Evolutionary conservation across 2,329 filamentous ascomycete genomes (phyloP).

Genomic region (Aspergillus pseudoviridinutans): DNA sequence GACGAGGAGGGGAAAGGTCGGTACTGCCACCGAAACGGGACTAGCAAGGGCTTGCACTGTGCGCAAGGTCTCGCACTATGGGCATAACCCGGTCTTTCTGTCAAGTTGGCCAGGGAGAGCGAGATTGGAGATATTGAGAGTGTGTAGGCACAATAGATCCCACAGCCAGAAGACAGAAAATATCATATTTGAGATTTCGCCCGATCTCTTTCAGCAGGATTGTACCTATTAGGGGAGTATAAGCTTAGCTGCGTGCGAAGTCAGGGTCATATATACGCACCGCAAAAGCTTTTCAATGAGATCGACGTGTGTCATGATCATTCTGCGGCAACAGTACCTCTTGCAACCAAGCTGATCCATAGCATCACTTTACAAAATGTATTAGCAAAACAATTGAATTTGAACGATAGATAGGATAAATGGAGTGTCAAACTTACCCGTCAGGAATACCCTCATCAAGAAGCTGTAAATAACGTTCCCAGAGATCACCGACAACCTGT

Average conservation of each 20-base stretch:
- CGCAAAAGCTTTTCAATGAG: slow-evolving; percentile 97
- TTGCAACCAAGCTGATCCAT: slow-evolving; percentile 93
- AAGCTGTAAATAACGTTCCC: slow-evolving; percentile 90
- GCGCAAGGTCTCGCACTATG: not conserved
- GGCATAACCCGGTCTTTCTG: not conserved
- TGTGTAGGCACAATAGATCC: not conserved
- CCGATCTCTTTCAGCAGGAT: slow-evolving; percentile 30
- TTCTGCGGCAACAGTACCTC: slow-evolving; percentile 96
- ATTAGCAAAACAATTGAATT: slow-evolving; percentile 8
- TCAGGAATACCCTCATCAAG: slow-evolving; percentile 74
- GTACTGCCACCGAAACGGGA: not conserved
- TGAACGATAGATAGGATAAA: not conserved
- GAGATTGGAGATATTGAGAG: not conserved
- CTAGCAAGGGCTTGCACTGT: not conserved
- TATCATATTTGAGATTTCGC: slow-evolving; percentile 33
- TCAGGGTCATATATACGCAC: slow-evolving; percentile 49
- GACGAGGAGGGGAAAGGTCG: not conserved
- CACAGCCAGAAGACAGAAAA: not conserved
- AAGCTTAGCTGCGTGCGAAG: slow-evolving; percentile 1
- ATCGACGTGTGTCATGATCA: slow-evolving; percentile 99
- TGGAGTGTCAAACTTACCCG: slow-evolving; percentile 54
- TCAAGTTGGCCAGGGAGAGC: not conserved
- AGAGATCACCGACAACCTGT: slow-evolving; percentile 93
- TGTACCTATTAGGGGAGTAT: slow-evolving; percentile 20
- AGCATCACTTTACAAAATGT: slow-evolving; percentile 63